phyloP scores from a whole-genome alignment of 768 basidiomycete genomes.

The Exsudoporus frostii region DNA sequence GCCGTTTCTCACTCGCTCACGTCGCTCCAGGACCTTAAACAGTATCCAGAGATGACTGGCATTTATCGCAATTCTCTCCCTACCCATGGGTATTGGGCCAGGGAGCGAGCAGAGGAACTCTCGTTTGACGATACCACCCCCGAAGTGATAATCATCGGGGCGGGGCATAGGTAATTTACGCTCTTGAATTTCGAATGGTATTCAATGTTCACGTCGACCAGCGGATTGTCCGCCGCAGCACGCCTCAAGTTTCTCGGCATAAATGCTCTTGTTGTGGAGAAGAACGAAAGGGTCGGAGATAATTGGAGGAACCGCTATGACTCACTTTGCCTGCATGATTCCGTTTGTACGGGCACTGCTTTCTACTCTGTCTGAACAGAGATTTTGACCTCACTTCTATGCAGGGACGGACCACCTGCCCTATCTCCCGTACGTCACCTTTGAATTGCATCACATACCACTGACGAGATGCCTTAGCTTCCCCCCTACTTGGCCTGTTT shows the following conservation, averaged over 20 bases:
- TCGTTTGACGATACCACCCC: background rate
- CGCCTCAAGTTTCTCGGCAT: conserved; percentile 58
- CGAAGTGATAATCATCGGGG: conserved; percentile 55
- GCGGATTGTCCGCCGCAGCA: conserved; percentile 40
- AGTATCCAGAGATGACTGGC: conserved; percentile 40
- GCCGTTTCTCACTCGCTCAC: background rate
- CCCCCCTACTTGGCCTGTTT: conserved; percentile 50
- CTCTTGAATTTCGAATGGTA: conserved; percentile 41
- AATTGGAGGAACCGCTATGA: conserved; percentile 57
- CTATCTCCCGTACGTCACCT: conserved; percentile 41
- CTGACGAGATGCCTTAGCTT: conserved; percentile 34
- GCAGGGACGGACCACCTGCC: conserved; percentile 26
- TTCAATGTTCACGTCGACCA: background rate
- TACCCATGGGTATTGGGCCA: conserved; percentile 1
- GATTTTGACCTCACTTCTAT: background rate
- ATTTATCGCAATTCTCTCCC: background rate
- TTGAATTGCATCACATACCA: background rate
- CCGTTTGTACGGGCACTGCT: conserved; percentile 30
- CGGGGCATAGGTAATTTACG: conserved; percentile 47
- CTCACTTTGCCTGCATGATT: conserved; percentile 51
- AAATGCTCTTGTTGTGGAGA: conserved; percentile 50
- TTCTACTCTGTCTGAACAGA: background rate
- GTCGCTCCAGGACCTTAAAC: background rate
- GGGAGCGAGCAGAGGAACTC: background rate
- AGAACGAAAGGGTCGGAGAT: conserved; percentile 48